Evolutionary conservation across 2,329 filamentous ascomycete genomes (phyloP), one percentile per base, ranked within the genome.

Genomic region (Dichotomopilus funicola): DNA sequence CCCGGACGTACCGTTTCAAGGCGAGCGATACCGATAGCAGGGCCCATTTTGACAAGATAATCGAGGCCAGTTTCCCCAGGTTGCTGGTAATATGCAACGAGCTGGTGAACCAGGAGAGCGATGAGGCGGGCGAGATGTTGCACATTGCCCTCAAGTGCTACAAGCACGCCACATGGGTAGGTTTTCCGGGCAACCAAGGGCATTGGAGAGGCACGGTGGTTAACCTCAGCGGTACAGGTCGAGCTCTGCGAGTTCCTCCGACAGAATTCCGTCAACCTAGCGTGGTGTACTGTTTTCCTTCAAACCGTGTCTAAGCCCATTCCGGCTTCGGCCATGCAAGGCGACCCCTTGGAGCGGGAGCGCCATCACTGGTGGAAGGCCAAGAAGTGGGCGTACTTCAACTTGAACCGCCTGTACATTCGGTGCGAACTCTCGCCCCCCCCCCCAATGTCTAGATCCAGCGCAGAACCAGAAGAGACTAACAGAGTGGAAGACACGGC

Each of bases 381-480:
- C 61, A 97, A 97, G 85, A 99, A 99, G 74, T 97, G 94, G 94
- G 88, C 92, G 11, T 99, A 96, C 72, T 95, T 94, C 67, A 97
- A 97, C 72, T 75, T 99, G 64, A 99, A 99, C 75, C 83, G 94
- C 60, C 82, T 99, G 13, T 99, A 94, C 68, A 91, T 97, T 64
- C 83, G 90, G 88, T 92, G 49, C 6, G 49, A 11, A 47, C 12
- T 13, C 38, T 6, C 27, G 11, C 42, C 49, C 12, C 37, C 10
- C 2, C 33, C 34, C 41, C 11, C 3, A 31, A 19, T 35, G 42
- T 5, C 35, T 12, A 5, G 50, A n/a, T 10, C 31, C 8, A 9
- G 9, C 10, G 9, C 12, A 4, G 8, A 44, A 8, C 13, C 36
- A 8, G 33, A 33, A 43, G n/a, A 54, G 49, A 27, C 68, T 72